Base-by-base conservation (phyloP, 257 asterid genomes). In the Salvia hispanica region DNA sequence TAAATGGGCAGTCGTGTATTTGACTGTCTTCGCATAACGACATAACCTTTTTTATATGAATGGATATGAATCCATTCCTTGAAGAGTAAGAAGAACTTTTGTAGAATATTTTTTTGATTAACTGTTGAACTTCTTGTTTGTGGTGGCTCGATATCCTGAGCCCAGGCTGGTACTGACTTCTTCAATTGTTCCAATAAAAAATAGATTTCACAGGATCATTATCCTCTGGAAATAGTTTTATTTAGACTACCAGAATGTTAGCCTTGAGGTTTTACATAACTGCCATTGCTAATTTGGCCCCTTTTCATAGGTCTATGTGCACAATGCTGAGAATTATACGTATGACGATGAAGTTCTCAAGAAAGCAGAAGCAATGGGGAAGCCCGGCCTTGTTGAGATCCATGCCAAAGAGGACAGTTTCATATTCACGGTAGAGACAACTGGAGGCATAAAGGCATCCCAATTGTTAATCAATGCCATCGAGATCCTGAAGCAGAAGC, bases 281-380 rank as follows among this genome's bases (percentile, higher is more conserved):
- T 58, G 14, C 15, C 64, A 43, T 14, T 15, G n/a, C 62, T 58
- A 53, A 58, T 52, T 62, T 13, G 21, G 40, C 43, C 63, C 7
- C 66, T 48, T 55, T 44, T 45, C 65, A 47, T 83, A 94, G 99
- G 86, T 94, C 18, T 64, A 66, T 45, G 89, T 94, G 76, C 76
- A 72, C 72, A 95, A 91, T 72, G 84, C 96, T 9, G 98, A 94
- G 79, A 95, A 95, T 36, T 94, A 91, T 64, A 82, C 98, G 0
- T 94, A 89, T 2, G 99, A 94, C 45, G 99, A 94, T 31, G 99
- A 94, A 82, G 89, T 94, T 82, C 74, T 89, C 9, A 94, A 94
- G 89, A 89, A 87, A 83, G 91, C 90, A 28, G 99, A 89, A n/a
- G 81, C 95, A 28, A 81, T 94, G 95, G 88, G 91, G 0, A 81